Conservation (phyloP, 306 rosid species). For the Lagenaria siceraria region DNA sequence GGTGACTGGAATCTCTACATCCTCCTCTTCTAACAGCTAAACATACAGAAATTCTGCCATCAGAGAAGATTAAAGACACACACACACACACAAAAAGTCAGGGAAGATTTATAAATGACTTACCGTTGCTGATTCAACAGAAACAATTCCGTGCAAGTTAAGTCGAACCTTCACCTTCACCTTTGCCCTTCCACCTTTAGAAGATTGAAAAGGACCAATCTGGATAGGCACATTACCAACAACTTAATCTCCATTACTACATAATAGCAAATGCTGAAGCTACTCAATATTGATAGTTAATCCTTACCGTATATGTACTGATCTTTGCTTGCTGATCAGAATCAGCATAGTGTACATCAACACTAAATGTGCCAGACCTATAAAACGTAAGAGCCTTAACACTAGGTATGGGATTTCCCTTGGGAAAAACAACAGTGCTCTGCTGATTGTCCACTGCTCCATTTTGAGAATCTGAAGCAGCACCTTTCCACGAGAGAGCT, state of each 20-base stretch:
- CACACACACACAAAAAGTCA: neutral
- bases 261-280: neutral
- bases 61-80: neutral
- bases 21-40: slow-evolving; percentile 90
- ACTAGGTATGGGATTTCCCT: slow-evolving; percentile 76
- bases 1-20: slow-evolving; percentile 56
- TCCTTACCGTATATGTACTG: slow-evolving; percentile 67
- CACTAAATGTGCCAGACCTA: slow-evolving; percentile 56
- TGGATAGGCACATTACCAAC: slow-evolving; percentile 18
- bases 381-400: slow-evolving; percentile 58
- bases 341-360: slow-evolving; percentile 66
- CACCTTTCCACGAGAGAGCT: slow-evolving; percentile 70
- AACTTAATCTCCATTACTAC: neutral
- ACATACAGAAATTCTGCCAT: neutral
- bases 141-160: slow-evolving; percentile 71
- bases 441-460: slow-evolving; percentile 43
- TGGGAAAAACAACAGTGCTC: slow-evolving; percentile 56
- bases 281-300: neutral
- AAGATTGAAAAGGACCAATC: slow-evolving; percentile 80
- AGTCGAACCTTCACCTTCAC: slow-evolving; percentile 67
- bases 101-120: slow-evolving; percentile 15
- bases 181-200: slow-evolving; percentile 48
- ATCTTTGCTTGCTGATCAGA: slow-evolving; percentile 51
- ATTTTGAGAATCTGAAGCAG: slow-evolving; percentile 53
- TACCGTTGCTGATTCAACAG: slow-evolving; percentile 66